Conservation (phyloP, 1,139 yeast species). For the Debaryomyces udenii region DNA sequence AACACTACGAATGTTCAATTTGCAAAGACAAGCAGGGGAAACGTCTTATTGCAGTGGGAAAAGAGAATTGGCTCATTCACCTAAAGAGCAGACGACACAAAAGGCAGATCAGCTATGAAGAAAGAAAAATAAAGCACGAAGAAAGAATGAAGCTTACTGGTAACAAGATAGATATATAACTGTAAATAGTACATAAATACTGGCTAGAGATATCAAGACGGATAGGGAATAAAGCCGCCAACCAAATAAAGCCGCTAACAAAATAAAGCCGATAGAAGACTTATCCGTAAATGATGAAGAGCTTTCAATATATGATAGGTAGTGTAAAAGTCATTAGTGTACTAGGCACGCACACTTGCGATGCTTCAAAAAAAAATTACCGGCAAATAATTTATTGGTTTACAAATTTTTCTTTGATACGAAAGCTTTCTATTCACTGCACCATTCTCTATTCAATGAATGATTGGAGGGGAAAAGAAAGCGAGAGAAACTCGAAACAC, state of each 20-base stretch:
- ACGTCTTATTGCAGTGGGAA: constrained; percentile 71
- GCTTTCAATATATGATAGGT: too few relatives aligned
- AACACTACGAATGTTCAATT: constrained; percentile 64
- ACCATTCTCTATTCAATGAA: constrained; percentile 47
- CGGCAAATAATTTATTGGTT: constrained; percentile 1
- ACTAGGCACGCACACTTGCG: neutral
- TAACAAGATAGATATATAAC: neutral
- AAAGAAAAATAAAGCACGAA: constrained; percentile 21
- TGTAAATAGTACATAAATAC: too few relatives aligned
- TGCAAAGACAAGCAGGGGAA: constrained; percentile 64
- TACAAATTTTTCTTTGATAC: constrained; percentile 44
- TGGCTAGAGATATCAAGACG: too few relatives aligned
- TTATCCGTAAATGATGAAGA: too few relatives aligned
- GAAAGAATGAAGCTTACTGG: constrained; percentile 9
- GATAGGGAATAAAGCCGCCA: too few relatives aligned
- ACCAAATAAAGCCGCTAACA: too few relatives aligned
- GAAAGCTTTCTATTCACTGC: constrained; percentile 66
- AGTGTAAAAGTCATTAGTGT: neutral
- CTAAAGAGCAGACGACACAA: constrained; percentile 65
- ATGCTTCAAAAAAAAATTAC: constrained; percentile 3
- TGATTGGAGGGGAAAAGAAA: constrained; percentile 55
- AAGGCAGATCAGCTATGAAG: constrained; percentile 23
- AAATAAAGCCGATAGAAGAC: too few relatives aligned
- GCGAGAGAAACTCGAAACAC: constrained; percentile 36
- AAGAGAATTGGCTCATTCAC: constrained; percentile 71